Evolutionary conservation across 495 filamentous ascomycete genomes (phyloP).

Genomic region (Melanomma pulvis-pyrius): DNA sequence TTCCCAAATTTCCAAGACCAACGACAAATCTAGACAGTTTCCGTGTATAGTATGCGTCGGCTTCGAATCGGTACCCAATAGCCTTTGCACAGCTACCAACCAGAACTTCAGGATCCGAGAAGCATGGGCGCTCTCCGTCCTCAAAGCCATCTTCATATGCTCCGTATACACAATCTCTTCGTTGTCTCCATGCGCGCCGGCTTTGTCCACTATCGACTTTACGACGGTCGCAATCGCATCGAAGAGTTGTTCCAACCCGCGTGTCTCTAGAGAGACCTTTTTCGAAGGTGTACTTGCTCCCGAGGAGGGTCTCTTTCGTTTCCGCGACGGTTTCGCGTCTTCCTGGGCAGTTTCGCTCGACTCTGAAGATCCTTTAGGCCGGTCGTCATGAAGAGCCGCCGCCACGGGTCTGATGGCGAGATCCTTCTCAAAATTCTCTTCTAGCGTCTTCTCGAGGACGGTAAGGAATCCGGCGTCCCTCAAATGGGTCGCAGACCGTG

Average conservation of each 20-base stretch:
- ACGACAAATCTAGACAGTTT: conserved; percentile 14
- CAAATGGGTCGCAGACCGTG: conserved; percentile 30
- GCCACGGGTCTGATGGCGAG: background rate
- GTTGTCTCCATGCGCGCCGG: conserved; percentile 37
- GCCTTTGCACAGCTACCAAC: conserved; percentile 34
- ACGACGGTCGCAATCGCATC: conserved; percentile 13
- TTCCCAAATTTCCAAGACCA: conserved; percentile 34
- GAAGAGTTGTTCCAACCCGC: conserved; percentile 20
- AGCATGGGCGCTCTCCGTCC: conserved; percentile 52
- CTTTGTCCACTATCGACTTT: conserved; percentile 45
- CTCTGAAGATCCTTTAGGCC: conserved; percentile 2
- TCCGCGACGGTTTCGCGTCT: conserved; percentile 22
- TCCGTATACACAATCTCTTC: conserved; percentile 50
- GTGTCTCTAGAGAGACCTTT: background rate
- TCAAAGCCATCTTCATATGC: conserved; percentile 57
- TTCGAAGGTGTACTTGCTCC: conserved; percentile 21
- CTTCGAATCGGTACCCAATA: background rate
- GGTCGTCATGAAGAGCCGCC: background rate
- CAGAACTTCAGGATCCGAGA: conserved; percentile 52
- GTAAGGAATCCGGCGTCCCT: conserved; percentile 24
- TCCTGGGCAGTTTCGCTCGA: conserved; percentile 33
- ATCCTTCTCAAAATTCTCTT: conserved; percentile 31
- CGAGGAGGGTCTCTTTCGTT: conserved; percentile 28
- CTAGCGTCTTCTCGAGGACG: conserved; percentile 32
- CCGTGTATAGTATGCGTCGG: background rate